Percentiles rank a stretch among this genome's conserved stretches.
phyloP scores from a whole-genome alignment of 306 rosid genomes.

The Rubus idaeus region DNA sequence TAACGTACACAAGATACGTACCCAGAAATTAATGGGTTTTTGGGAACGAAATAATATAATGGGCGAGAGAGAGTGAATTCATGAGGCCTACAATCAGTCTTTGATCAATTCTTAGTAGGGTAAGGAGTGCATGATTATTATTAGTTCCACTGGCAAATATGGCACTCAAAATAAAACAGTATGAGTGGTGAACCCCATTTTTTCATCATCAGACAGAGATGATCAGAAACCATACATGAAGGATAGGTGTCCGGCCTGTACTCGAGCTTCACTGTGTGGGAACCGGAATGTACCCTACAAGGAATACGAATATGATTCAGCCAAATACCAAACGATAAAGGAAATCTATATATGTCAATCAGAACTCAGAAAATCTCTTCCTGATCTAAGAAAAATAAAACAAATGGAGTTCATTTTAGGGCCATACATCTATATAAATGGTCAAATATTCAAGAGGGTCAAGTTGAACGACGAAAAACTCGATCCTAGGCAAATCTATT shows the following conservation, averaged over 20 bases:
- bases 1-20: conserved; percentile 20
- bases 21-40: conserved; percentile 1
- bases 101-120: background rate
- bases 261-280: background rate
- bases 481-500: too few species aligned
- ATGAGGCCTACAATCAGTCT: background rate
- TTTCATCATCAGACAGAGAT: conserved; percentile 1
- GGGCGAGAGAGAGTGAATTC: background rate
- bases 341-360: background rate
- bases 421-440: too few species aligned
- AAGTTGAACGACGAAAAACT: too few species aligned
- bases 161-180: background rate
- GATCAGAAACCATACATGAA: background rate
- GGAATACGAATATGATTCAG: background rate
- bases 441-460: too few species aligned
- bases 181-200: conserved; percentile 7
- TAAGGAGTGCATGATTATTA: background rate
- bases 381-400: too few species aligned
- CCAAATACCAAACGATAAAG: background rate
- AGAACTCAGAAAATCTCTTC: too few species aligned
- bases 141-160: background rate
- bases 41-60: too few species aligned
- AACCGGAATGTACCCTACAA: background rate
- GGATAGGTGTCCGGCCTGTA: background rate
- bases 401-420: too few species aligned